phyloP scores from a whole-genome alignment of 2,329 filamentous ascomycete species.

The Fusarium sp. region DNA sequence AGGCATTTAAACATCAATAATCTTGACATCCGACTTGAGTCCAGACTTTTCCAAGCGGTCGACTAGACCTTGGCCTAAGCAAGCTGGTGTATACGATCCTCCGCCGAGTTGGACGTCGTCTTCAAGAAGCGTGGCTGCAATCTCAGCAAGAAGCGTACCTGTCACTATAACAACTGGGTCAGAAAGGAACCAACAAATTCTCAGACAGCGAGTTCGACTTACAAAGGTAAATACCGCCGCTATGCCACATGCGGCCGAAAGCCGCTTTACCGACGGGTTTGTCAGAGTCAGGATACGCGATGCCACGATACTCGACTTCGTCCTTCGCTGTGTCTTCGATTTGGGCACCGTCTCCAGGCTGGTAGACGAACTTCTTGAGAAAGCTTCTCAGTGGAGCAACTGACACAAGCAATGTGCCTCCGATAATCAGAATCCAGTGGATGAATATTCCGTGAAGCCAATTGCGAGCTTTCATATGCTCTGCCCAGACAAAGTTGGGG shows the following conservation, averaged over 20 bases:
- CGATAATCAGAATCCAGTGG: conserved; percentile 63
- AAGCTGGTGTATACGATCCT: conserved; percentile 79
- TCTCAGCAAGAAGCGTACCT: conserved; percentile 72
- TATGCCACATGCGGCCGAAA: conserved; percentile 66
- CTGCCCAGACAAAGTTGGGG: conserved; percentile 69
- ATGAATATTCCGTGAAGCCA: conserved; percentile 63
- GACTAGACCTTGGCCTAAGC: conserved; percentile 75
- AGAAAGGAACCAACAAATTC: conserved; percentile 5
- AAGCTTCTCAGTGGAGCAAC: conserved; percentile 62
- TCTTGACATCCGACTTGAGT: conserved; percentile 71
- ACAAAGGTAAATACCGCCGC: conserved; percentile 76
- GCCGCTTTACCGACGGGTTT: conserved; percentile 61
- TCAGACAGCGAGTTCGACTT: conserved; percentile 52
- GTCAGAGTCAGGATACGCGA: conserved; percentile 72
- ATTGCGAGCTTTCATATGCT: conserved; percentile 66
- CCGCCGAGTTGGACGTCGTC: conserved; percentile 72
- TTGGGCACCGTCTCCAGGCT: conserved; percentile 68
- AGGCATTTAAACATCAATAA: conserved; percentile 47
- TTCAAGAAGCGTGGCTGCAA: conserved; percentile 73
- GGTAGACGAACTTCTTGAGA: conserved; percentile 59
- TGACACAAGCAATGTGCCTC: conserved; percentile 59
- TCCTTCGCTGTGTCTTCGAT: conserved; percentile 69
- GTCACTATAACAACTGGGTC: conserved; percentile 66
- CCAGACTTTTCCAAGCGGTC: conserved; percentile 72
- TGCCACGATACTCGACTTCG: conserved; percentile 72